Conservation (phyloP, 1,139 yeast species). For the Magnusiomyces paraingens region DNA sequence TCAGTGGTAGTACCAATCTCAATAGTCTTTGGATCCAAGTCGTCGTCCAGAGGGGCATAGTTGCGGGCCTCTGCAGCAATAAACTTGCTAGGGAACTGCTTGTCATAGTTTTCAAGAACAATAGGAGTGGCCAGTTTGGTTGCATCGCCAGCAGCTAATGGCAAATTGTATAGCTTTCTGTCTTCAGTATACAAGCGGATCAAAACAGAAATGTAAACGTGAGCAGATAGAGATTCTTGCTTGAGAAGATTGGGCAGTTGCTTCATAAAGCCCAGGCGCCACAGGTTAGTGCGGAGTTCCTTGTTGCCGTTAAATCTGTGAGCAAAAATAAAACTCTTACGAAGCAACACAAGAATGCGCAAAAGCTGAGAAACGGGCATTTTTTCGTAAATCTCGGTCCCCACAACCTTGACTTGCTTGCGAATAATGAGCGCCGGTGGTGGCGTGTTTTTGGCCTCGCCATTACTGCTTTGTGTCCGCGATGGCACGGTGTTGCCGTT, state of each 20-base stretch:
- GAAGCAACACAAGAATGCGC: conserved; percentile 52
- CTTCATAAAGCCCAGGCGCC: conserved; percentile 90
- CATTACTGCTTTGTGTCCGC: background rate
- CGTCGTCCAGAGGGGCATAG: too few relatives aligned
- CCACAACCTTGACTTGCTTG: conserved; percentile 5
- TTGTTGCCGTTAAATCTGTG: conserved; percentile 82
- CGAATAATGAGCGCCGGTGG: conserved; percentile 5
- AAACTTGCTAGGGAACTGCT: background rate
- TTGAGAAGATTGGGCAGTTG: conserved; percentile 84
- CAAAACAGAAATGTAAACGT: conserved; percentile 75
- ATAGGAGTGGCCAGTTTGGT: conserved; percentile 6
- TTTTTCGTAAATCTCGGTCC: conserved; percentile 48
- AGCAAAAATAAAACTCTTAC: conserved; percentile 73
- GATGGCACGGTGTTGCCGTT: conserved; percentile 2
- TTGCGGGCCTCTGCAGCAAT: background rate
- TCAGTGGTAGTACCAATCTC: conserved; percentile 8
- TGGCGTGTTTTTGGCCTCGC: background rate
- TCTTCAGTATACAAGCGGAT: conserved; percentile 76
- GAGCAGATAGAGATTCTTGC: conserved; percentile 88
- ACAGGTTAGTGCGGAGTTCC: conserved; percentile 74
- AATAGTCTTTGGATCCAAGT: background rate
- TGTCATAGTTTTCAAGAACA: conserved; percentile 2
- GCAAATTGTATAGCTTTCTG: conserved; percentile 28
- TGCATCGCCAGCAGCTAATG: conserved; percentile 16
- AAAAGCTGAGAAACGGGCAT: conserved; percentile 63